Conservation (phyloP, 2,329 filamentous ascomycete genomes). For the Aureobasidium sp. region DNA sequence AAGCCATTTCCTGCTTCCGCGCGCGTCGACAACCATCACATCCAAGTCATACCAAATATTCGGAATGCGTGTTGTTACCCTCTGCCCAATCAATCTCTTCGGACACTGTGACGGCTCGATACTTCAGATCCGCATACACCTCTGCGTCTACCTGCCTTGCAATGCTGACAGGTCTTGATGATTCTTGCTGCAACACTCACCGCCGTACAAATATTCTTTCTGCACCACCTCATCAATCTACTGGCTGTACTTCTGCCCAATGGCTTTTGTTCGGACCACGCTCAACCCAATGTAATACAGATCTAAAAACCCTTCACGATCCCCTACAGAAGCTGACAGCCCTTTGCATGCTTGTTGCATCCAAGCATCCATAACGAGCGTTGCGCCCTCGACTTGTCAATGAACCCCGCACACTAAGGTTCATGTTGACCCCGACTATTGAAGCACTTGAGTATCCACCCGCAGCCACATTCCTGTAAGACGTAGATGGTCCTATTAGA, state of each 20-base stretch:
- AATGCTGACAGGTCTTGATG: neutral
- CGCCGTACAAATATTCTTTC: neutral
- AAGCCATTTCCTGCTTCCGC: conserved; percentile 8
- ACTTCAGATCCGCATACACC: neutral
- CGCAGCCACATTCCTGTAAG: conserved; percentile 7
- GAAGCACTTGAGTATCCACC: neutral
- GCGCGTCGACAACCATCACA: neutral
- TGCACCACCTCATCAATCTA: neutral
- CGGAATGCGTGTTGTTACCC: neutral
- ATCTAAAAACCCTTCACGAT: neutral
- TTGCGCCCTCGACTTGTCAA: neutral
- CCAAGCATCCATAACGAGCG: neutral
- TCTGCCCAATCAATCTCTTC: neutral
- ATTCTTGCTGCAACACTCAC: neutral
- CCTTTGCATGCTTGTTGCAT: neutral
- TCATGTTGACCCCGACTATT: neutral
- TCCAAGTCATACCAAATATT: neutral
- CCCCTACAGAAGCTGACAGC: neutral
- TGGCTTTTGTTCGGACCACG: neutral
- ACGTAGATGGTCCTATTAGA: neutral
- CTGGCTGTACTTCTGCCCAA: neutral
- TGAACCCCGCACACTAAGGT: neutral
- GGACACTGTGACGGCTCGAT: neutral
- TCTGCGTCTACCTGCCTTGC: neutral
- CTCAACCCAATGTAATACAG: conserved; percentile 5